phyloP scores from a whole-genome alignment of 1,284 basidiomycete species.

The Leccinum solheimii region DNA sequence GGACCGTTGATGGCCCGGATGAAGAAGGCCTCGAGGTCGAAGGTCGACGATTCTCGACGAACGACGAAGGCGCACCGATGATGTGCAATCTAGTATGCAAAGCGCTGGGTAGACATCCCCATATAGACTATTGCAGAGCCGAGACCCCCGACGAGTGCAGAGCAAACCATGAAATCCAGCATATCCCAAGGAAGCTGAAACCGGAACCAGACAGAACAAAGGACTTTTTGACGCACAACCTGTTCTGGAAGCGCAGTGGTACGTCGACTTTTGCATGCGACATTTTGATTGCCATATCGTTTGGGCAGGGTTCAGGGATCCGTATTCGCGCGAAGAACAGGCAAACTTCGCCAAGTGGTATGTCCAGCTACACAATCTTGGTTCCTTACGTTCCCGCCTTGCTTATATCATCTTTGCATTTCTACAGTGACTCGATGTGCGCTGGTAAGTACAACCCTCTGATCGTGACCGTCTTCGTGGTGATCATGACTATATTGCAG shows the following conservation, averaged over 20 bases:
- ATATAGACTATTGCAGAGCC: slow-evolving; percentile 56
- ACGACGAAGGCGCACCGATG: slow-evolving; percentile 63
- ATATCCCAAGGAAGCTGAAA: slow-evolving; percentile 41
- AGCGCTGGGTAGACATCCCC: slow-evolving; percentile 42
- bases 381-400: neutral
- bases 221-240: slow-evolving; percentile 53
- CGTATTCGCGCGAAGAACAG: slow-evolving; percentile 55
- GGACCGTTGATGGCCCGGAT: slow-evolving; percentile 54
- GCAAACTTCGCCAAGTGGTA: slow-evolving; percentile 54
- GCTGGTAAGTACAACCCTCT: slow-evolving; percentile 36
- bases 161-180: slow-evolving; percentile 44
- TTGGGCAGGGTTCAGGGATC: slow-evolving; percentile 41
- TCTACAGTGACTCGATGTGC: slow-evolving; percentile 45
- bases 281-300: neutral
- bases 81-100: slow-evolving; percentile 55
- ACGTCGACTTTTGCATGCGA: slow-evolving; percentile 28
- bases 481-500: slow-evolving; percentile 1
- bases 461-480: neutral
- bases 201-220: slow-evolving; percentile 48
- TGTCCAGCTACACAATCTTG: slow-evolving; percentile 14
- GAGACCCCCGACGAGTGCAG: slow-evolving; percentile 36
- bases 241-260: slow-evolving; percentile 58
- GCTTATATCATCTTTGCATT: neutral
- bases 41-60: slow-evolving; percentile 52
- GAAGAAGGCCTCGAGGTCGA: slow-evolving; percentile 47